A percentile compares a stretch with the other conserved stretches of the same genome.
Evolutionary conservation across 805 yeast genomes (phyloP).

Genomic region (Hanseniaspora hatyaiensis): DNA sequence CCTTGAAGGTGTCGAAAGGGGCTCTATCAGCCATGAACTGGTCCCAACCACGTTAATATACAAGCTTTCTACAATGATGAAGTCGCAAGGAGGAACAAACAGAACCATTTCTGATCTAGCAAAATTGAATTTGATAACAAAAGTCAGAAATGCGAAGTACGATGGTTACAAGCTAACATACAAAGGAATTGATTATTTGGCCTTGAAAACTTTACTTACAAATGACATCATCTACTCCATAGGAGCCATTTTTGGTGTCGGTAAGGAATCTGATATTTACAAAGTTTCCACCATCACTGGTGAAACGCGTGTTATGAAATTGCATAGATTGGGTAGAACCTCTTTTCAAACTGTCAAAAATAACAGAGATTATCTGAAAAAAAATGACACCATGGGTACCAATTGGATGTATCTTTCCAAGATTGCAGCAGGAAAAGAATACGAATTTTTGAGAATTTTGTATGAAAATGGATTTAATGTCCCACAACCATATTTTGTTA

Average conservation of each 20-base stretch:
- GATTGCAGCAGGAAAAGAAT: slow-evolving; percentile 87
- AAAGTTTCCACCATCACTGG: slow-evolving; percentile 63
- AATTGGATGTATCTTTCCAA: slow-evolving; percentile 89
- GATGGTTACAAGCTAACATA: slow-evolving; percentile 88
- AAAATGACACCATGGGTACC: slow-evolving; percentile 46
- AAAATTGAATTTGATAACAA: slow-evolving; percentile 64
- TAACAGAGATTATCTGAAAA: slow-evolving; percentile 77
- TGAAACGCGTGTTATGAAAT: slow-evolving; percentile 62
- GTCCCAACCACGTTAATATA: slow-evolving; percentile 83
- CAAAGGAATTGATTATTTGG: slow-evolving; percentile 85
- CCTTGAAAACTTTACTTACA: slow-evolving; percentile 71
- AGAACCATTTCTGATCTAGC: slow-evolving; percentile 77
- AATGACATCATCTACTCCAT: slow-evolving; percentile 63
- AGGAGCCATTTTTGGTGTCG: slow-evolving; percentile 87
- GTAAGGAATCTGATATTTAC: slow-evolving; percentile 93
- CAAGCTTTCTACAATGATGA: slow-evolving; percentile 57
- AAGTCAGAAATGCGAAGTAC: slow-evolving; percentile 79
- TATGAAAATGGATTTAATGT: slow-evolving; percentile 68
- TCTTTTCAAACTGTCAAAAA: slow-evolving; percentile 87
- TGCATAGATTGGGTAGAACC: slow-evolving; percentile 87
- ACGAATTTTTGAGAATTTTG: slow-evolving; percentile 70
- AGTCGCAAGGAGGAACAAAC: slow-evolving; percentile 64
- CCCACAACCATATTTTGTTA: slow-evolving; percentile 78
- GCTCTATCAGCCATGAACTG: slow-evolving; percentile 84
- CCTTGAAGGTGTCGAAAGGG: slow-evolving; percentile 77